Evolutionary conservation across 139 green algal species (phyloP), one percentile per base, ranked within the genome.

Genomic region (Bryopsis sp.): DNA sequence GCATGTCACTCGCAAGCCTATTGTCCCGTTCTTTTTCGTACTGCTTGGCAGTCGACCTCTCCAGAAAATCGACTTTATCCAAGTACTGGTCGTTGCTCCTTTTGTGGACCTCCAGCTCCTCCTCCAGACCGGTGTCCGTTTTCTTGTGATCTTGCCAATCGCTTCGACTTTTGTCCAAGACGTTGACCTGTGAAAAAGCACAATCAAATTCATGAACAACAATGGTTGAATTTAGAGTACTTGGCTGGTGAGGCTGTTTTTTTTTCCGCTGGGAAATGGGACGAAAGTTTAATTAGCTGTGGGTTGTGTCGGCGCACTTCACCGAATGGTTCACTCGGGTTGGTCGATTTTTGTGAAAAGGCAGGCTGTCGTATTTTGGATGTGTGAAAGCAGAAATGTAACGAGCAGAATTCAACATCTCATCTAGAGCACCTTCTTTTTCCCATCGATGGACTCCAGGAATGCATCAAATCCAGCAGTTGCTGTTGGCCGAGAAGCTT

Each of bases 11-110:
- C 0, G 63, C 76, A 26, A 95, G 78, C 1, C 89, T 73, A 24
- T 72, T 62, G 74, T 95, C 89, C 0, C 90, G 72, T 77, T 96
- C 88, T 46, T 78, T 72, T 81, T 96, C 90, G 67, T 96, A 96
- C 72, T 95, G 79, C 0, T 85, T 70, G 69, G 93, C 66, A 74
- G 95, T 89, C 2, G 90, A 80, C 15, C 82, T 72, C 61, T 88
- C 86, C 7, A 96, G 73, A 76, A 96, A 96, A 7, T 91, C 87
- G 32, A 72, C 60, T 73, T 90, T 90, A 32, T 94, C 89, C 47
- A 95, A 68, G 65, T 91, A 95, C 74, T 87, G 77, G 38, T 81
- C 81, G 68, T 74, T 74, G 65, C 78, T 84, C 71, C 76, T 81
- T 78, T 88, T 90, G 79, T 95, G 81, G 7, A 54, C 63, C 76